These are phyloP conservation scores for Xylariales sp. DNA, from an alignment of 2,329 filamentous ascomycete genomes.

Conservation along the genomic window DNA sequence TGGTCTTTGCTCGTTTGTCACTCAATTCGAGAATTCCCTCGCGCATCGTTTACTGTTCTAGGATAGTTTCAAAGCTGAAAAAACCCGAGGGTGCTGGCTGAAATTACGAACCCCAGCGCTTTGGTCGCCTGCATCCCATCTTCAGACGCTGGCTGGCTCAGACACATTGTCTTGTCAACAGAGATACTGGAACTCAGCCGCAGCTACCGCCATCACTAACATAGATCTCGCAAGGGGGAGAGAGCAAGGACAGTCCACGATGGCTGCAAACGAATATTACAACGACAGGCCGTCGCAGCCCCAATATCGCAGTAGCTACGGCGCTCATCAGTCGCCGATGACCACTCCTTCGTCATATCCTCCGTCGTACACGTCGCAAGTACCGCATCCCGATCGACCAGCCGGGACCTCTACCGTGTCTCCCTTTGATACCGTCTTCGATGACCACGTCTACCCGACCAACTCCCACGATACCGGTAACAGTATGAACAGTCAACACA, in stretches of 20 bases:
- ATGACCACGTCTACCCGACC: constrained; percentile 61
- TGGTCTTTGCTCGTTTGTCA: background rate
- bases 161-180: too few relatives aligned
- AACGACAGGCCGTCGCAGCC: constrained; percentile 34
- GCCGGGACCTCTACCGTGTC: constrained; percentile 34
- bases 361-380: constrained; percentile 35
- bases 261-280: constrained; percentile 67
- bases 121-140: too few relatives aligned
- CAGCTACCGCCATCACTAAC: too few relatives aligned
- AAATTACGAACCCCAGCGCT: too few relatives aligned
- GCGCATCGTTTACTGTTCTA: too few relatives aligned
- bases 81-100: too few relatives aligned
- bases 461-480: constrained; percentile 31
- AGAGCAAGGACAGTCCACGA: constrained; percentile 26
- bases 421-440: constrained; percentile 63
- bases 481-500: constrained; percentile 32
- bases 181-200: too few relatives aligned
- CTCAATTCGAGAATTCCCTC: background rate
- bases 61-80: too few relatives aligned
- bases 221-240: too few relatives aligned
- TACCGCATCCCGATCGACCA: constrained; percentile 25
- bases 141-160: too few relatives aligned
- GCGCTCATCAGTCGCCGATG: constrained; percentile 28
- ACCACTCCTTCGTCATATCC: constrained; percentile 39
- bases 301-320: constrained; percentile 15